phyloP scores from a whole-genome alignment of 2,329 filamentous ascomycete genomes.

The Ceratocystis cubensis region DNA sequence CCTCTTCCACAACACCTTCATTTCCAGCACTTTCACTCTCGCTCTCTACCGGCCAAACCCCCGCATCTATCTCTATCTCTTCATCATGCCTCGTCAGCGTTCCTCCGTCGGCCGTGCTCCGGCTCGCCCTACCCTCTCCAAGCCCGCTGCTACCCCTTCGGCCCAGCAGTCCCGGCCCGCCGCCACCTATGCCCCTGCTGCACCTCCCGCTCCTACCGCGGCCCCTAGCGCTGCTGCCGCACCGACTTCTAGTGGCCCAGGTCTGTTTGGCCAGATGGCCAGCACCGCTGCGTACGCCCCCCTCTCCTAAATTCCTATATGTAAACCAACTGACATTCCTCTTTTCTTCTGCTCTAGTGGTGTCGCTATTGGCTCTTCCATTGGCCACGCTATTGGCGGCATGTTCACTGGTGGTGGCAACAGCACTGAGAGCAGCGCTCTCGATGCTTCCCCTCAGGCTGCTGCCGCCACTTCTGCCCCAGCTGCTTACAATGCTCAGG shows the following conservation, averaged over 20 bases:
- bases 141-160: conserved; percentile 41
- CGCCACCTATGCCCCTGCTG: conserved; percentile 45
- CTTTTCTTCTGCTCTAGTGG: conserved; percentile 46
- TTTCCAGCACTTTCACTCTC: conserved; percentile 20
- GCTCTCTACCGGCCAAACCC: neutral
- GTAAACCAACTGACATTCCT: conserved; percentile 19
- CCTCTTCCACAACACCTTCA: neutral
- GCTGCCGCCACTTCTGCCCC: conserved; percentile 32
- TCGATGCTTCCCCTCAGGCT: conserved; percentile 38
- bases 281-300: conserved; percentile 80
- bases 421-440: conserved; percentile 27
- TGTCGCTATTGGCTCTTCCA: conserved; percentile 88
- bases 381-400: conserved; percentile 88
- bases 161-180: conserved; percentile 57
- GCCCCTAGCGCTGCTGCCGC: conserved; percentile 36
- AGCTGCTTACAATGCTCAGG: conserved; percentile 36
- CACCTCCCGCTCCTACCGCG: conserved; percentile 38
- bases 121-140: conserved; percentile 48
- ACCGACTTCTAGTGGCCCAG: conserved; percentile 55
- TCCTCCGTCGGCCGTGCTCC: conserved; percentile 48
- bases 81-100: conserved; percentile 65
- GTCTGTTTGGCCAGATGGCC: conserved; percentile 93
- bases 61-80: conserved; percentile 11
- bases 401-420: conserved; percentile 70
- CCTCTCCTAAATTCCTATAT: conserved; percentile 6